Conservation (phyloP, 306 rosid species). For the Ziziphus jujuba region DNA sequence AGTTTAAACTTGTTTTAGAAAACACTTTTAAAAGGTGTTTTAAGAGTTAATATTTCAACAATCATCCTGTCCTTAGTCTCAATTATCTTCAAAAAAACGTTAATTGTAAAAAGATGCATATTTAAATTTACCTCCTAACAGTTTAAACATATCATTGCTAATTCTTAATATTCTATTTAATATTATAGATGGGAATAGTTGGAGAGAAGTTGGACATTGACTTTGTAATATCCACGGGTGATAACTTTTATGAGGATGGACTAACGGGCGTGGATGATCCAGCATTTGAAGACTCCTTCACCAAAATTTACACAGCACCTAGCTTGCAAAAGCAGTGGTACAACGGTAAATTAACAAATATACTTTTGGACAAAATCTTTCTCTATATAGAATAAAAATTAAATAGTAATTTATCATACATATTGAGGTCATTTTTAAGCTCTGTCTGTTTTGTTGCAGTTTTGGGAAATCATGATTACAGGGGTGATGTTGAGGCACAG, state of each 20-base stretch:
- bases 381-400: not conserved
- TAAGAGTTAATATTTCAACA: no score
- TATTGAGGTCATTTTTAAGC: not conserved
- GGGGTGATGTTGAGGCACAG: slow-evolving; percentile 83
- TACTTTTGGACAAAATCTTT: not conserved
- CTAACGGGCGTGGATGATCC: slow-evolving; percentile 46
- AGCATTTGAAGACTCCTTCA: slow-evolving; percentile 50
- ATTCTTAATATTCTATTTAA: not conserved
- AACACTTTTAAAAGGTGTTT: no score
- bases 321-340: slow-evolving; percentile 70
- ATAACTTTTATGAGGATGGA: slow-evolving; percentile 59
- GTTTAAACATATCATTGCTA: no score
- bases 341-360: slow-evolving; percentile 44
- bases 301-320: slow-evolving; percentile 57
- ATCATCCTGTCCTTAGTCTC: no score
- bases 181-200: slow-evolving; percentile 62
- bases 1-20: no score
- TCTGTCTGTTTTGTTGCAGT: slow-evolving; percentile 46
- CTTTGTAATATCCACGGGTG: slow-evolving; percentile 71
- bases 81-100: no score
- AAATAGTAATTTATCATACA: not conserved
- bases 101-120: no score
- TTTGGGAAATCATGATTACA: slow-evolving; percentile 85
- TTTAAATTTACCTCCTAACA: no score
- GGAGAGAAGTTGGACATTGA: slow-evolving; percentile 54